Evolutionary conservation across 225 moss, liverwort and hornwort species (phyloP).

Genomic region (Neckera pumila): DNA sequence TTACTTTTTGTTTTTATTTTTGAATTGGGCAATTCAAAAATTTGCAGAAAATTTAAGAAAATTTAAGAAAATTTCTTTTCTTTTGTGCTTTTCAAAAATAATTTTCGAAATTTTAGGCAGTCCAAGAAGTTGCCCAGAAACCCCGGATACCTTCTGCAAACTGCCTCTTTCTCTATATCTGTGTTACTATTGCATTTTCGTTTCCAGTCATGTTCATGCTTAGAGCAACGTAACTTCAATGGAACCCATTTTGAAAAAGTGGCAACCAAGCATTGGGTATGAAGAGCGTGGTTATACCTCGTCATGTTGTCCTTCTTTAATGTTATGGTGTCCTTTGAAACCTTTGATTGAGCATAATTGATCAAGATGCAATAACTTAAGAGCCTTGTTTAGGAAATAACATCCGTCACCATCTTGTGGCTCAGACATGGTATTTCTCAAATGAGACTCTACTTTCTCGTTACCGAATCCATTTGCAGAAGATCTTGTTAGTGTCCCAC

Average conservation of each 20-base stretch:
- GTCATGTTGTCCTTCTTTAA: background rate
- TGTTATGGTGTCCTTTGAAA: background rate
- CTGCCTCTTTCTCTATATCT: background rate
- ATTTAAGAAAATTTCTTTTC: background rate
- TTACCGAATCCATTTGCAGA: too few relatives aligned
- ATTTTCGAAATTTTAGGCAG: background rate
- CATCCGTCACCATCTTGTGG: background rate
- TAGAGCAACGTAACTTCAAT: background rate
- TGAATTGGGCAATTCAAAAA: background rate
- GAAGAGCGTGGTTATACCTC: background rate
- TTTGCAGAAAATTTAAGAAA: background rate
- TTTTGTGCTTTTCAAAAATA: background rate
- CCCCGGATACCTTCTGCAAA: background rate
- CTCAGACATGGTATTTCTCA: background rate
- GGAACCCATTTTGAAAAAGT: background rate
- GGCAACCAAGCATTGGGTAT: background rate
- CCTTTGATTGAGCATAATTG: background rate
- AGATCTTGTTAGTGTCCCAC: background rate
- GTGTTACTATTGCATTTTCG: background rate
- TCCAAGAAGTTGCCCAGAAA: background rate
- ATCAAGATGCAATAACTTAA: background rate
- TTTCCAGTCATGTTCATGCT: background rate
- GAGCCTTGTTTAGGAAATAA: background rate
- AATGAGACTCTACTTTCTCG: background rate
- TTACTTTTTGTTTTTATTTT: background rate